Base-by-base conservation (phyloP, 306 rosid species). In the Delonix regia region DNA sequence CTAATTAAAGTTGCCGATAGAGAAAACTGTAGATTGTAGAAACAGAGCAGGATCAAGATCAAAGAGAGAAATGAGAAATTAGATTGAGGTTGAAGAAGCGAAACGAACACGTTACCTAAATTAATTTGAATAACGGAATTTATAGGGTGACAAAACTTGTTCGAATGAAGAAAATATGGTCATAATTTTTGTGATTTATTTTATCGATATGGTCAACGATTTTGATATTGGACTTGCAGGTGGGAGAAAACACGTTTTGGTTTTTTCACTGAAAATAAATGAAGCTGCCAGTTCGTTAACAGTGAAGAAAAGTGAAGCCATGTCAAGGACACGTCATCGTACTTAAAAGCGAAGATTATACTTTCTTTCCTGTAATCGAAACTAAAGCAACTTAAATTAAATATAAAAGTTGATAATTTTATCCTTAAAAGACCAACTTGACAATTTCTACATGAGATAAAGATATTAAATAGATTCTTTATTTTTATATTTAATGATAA, bases 241-340 rank as follows among this genome's bases (percentile, higher is more conserved):
- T 0, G 52, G 7, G 33, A 1, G 2, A 15, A 14, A 6, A 3
- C n/a, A 15, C 13, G n/a, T 6, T 47, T 47, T 47, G n/a, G n/a
- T 47, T 47, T 47, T 47, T 47, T 1, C n/a, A n/a, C n/a, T n/a
- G n/a, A n/a, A n/a, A n/a, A n/a, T n/a, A n/a, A n/a, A n/a, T n/a
- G n/a, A n/a, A n/a, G n/a, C n/a, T n/a, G n/a, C n/a, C n/a, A n/a
- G n/a, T n/a, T n/a, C n/a, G n/a, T n/a, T n/a, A n/a, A n/a, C n/a
- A n/a, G n/a, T n/a, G n/a, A 13, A 9, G 13, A 41, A 41, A 41
- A 11, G 1, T 13, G 59, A 27, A 41, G 61, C 75, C 80, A 30
- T 9, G 53, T 66, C 75, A 44, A 25, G 48, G 53, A 74, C 21
- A 47, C 61, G 45, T 78, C 75, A 44, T 55, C 66, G 12, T 19